These are phyloP conservation scores for Fusarium mangiferae DNA, from an alignment of 2,329 filamentous ascomycete genomes.

Conservation along the genomic window DNA sequence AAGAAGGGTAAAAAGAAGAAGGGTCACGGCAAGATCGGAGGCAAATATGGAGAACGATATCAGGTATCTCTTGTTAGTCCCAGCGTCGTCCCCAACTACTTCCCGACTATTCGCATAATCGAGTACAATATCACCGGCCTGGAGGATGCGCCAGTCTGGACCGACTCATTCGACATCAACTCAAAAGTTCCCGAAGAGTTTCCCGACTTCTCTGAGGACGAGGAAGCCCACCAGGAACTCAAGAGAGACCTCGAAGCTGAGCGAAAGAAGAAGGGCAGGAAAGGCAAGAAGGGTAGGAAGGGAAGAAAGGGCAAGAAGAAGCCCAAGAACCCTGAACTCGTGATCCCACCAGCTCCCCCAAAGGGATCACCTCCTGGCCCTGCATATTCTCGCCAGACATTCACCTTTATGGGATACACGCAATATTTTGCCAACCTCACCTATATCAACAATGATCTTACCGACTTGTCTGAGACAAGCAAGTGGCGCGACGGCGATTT, in stretches of 20 bases:
- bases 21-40: conserved; percentile 70
- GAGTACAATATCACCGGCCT: conserved; percentile 92
- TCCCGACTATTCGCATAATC: conserved; percentile 87
- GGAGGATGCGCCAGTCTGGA: conserved; percentile 64
- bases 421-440: conserved; percentile 98
- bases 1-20: conserved; percentile 63
- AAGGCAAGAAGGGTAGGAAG: conserved; percentile 57
- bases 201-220: conserved; percentile 35
- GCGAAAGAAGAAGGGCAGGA: conserved; percentile 49
- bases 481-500: conserved; percentile 74
- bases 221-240: conserved; percentile 42
- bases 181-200: conserved; percentile 7
- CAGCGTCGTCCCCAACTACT: conserved; percentile 92
- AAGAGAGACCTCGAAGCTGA: conserved; percentile 42
- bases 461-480: conserved; percentile 47
- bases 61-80: conserved; percentile 83
- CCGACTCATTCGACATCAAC: conserved; percentile 45
- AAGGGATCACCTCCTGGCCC: conserved; percentile 81
- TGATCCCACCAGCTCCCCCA: conserved; percentile 77
- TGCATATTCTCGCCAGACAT: conserved; percentile 85
- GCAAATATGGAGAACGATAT: conserved; percentile 85
- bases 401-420: conserved; percentile 82
- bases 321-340: conserved; percentile 68
- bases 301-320: conserved; percentile 57
- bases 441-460: conserved; percentile 79